Conservation (phyloP, 1,139 yeast genomes). For the Protomyces inundatus region DNA sequence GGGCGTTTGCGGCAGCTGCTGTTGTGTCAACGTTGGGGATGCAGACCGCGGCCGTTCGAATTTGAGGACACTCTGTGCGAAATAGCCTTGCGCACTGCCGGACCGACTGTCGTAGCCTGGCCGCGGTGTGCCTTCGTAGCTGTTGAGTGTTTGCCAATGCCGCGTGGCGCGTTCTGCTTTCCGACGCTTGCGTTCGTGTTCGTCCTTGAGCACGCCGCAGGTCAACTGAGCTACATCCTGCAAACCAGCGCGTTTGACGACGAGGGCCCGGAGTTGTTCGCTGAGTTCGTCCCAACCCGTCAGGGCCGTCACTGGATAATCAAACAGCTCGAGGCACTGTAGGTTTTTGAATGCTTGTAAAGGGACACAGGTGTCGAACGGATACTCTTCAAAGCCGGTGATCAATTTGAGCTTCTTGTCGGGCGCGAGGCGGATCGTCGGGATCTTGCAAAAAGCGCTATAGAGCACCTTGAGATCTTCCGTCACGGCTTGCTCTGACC, state of each 20-base stretch:
- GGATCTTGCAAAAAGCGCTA: conserved; percentile 62
- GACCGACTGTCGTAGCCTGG: conserved; percentile 5
- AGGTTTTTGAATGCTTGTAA: conserved; percentile 55
- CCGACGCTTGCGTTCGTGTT: conserved; percentile 41
- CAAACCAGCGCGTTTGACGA: conserved; percentile 50
- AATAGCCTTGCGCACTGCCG: not conserved
- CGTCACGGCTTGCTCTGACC: conserved; percentile 8
- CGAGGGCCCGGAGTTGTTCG: conserved; percentile 53
- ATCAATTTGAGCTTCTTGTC: conserved; percentile 54
- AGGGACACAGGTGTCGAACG: conserved; percentile 66
- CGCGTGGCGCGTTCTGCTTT: conserved; percentile 41
- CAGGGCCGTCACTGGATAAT: conserved; percentile 59
- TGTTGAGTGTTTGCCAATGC: conserved; percentile 21
- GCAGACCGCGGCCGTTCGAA: conserved; percentile 16
- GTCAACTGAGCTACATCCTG: conserved; percentile 50
- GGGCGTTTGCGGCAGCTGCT: not conserved
- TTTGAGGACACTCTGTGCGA: not conserved
- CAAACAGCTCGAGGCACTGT: conserved; percentile 56
- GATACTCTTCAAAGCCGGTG: conserved; percentile 61
- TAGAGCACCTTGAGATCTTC: conserved; percentile 53
- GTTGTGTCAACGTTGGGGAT: not conserved
- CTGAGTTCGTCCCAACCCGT: conserved; percentile 61
- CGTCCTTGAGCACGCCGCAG: conserved; percentile 52
- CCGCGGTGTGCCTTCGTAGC: not conserved
- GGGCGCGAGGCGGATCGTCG: conserved; percentile 57